A percentile compares a stretch with the other conserved stretches of the same genome.
These are phyloP conservation scores for Arthrocladium fulminans DNA, from an alignment of 2,329 filamentous ascomycete genomes.

Conservation along the genomic window DNA sequence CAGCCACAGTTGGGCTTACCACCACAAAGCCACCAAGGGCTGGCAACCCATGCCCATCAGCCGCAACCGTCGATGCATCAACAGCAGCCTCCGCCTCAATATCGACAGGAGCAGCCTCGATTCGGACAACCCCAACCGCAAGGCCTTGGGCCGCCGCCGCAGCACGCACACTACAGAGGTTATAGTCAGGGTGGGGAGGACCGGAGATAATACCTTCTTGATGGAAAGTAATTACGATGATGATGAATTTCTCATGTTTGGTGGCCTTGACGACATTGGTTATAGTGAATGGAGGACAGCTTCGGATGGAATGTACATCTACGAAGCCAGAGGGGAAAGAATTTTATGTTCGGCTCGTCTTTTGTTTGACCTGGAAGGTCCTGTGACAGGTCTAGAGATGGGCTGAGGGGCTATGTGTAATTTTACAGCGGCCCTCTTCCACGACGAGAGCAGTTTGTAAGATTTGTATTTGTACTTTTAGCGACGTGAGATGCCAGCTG, in stretches of 20 bases:
- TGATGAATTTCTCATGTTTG: background rate
- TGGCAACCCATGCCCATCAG: slow-evolving; percentile 2
- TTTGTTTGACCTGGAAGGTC: too few species aligned
- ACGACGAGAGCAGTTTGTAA: too few species aligned
- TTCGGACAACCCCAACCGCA: background rate
- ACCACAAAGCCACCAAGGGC: background rate
- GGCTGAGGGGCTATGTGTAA: too few species aligned
- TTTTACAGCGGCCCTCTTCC: too few species aligned
- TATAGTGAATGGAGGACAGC: background rate
- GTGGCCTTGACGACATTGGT: background rate
- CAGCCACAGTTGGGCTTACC: background rate
- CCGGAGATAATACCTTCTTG: slow-evolving; percentile 2
- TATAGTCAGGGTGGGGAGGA: slow-evolving; percentile 8
- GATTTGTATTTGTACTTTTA: background rate
- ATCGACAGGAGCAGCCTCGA: slow-evolving; percentile 5
- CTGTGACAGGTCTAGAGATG: too few species aligned
- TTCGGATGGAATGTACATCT: too few species aligned
- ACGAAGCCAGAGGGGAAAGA: background rate
- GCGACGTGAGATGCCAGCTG: background rate
- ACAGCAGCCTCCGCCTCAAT: slow-evolving; percentile 6
- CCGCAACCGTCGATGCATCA: slow-evolving; percentile 4
- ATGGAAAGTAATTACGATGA: background rate
- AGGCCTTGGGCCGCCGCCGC: background rate
- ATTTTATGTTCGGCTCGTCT: background rate
- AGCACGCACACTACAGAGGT: background rate